Base-by-base conservation (phyloP, 768 basidiomycete species). In the Hirschioporus abietinus region DNA sequence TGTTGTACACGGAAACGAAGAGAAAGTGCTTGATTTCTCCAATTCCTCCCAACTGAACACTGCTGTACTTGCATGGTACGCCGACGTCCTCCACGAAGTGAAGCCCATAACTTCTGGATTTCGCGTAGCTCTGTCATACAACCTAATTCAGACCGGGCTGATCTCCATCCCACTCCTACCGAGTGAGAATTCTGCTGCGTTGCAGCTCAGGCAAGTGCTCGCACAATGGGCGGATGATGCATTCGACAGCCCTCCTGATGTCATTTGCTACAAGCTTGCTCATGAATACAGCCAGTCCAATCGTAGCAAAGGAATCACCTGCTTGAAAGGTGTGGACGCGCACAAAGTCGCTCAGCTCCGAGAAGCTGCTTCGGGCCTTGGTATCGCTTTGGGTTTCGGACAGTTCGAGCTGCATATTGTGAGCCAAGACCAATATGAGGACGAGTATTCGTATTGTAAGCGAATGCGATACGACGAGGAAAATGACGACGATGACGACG, bases 61-160 rank as follows among this genome's bases (percentile, higher is more conserved):
- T 0, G 72, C 79, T 0, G 71, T 82, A 12, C 72, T 84, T 2
- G 77, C 84, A 0, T 86, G 84, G 83, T 84, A 85, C 69, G 84
- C 82, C 34, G 84, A 84, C 65, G 84, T 84, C 63, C 73, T 73
- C 61, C 83, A 84, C 71, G 82, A 83, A 74, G 78, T 85, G 67
- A 82, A 81, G 67, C 79, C 81, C 8, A 74, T 85, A 59, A 81
- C 78, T 0, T 77, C 78, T 20, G 84, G 85, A 1, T 84, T 82
- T 66, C 80, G 82, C 0, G 77, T 86, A 0, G 84, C 83, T 0
- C 77, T 86, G 7, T 80, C 83, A 0, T 85, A 81, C 72, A 84
- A 84, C 67, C 76, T 86, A 63, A 76, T 84, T 20, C 79, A 83
- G 65, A 75, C 79, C 1, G 72, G 75, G 0, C 64, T 25, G 4